Conservation (phyloP, 2,329 filamentous ascomycete species). For the Colletotrichum camelliae region DNA sequence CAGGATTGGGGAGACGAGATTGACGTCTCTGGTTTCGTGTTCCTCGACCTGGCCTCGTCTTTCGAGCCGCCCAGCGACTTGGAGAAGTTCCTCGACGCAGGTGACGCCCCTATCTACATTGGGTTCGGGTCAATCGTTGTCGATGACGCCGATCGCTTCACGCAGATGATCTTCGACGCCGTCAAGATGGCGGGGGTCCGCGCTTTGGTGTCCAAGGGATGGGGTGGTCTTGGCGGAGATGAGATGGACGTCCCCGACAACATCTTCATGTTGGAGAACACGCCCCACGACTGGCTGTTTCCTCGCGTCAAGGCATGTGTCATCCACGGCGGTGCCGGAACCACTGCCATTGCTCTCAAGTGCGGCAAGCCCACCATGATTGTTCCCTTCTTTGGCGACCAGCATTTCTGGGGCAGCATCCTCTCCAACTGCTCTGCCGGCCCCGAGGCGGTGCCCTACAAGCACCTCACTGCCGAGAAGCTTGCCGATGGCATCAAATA, state of each 20-base stretch:
- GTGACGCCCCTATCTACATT: constrained; percentile 71
- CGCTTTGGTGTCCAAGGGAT: constrained; percentile 76
- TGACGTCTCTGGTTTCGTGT: constrained; percentile 80
- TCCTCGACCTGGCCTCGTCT: constrained; percentile 70
- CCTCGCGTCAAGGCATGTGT: constrained; percentile 69
- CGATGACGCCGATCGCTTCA: constrained; percentile 73
- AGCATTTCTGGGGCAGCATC: constrained; percentile 80
- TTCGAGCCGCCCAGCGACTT: constrained; percentile 65
- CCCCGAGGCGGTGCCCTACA: constrained; percentile 71
- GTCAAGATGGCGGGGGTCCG: constrained; percentile 69
- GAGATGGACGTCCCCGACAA: constrained; percentile 59
- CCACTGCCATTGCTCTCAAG: constrained; percentile 76
- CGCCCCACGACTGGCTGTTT: constrained; percentile 80
- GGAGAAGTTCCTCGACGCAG: constrained; percentile 58
- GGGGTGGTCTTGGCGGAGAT: constrained; percentile 72
- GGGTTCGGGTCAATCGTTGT: constrained; percentile 81
- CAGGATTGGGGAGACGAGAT: constrained; percentile 73
- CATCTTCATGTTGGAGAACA: constrained; percentile 76
- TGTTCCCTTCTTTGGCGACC: constrained; percentile 81
- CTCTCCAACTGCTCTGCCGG: constrained; percentile 68
- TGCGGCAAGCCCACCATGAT: constrained; percentile 76
- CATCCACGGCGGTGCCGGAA: constrained; percentile 81
- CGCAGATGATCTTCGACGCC: constrained; percentile 73
- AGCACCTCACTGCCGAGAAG: constrained; percentile 66
- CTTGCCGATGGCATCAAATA: constrained; percentile 74